A percentile compares a stretch with the other conserved stretches of the same genome.
phyloP scores from a whole-genome alignment of 495 filamentous ascomycete genomes.

The Aspergillus ostianus region DNA sequence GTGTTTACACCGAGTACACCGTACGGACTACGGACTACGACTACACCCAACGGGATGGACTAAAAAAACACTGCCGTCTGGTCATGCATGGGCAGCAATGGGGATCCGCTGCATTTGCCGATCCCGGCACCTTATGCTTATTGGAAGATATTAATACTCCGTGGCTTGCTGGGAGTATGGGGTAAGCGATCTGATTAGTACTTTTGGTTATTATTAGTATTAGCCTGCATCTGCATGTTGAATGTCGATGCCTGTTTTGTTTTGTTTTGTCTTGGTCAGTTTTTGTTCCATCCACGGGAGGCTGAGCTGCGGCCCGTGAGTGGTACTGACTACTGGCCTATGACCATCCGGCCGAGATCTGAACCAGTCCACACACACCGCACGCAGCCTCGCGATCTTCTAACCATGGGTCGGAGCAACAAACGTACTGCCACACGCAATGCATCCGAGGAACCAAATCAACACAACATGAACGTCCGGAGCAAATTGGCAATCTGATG shows the following conservation, averaged over 20 bases:
- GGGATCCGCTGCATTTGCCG: slow-evolving; percentile 7
- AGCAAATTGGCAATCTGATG: no score
- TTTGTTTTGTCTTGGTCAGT: no score
- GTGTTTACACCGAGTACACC: no score
- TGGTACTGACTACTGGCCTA: no score
- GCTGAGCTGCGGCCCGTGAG: no score
- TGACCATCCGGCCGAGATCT: not conserved
- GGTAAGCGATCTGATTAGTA: slow-evolving; percentile 4
- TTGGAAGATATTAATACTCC: slow-evolving; percentile 3
- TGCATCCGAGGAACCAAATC: not conserved
- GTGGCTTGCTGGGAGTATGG: not conserved
- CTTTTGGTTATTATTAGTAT: no score
- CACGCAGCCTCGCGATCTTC: not conserved
- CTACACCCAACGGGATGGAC: no score
- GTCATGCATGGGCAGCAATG: slow-evolving; percentile 2
- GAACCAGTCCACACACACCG: not conserved
- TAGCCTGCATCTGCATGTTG: not conserved
- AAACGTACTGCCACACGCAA: not conserved
- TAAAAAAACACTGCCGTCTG: not conserved
- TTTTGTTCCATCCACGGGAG: not conserved
- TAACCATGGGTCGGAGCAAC: not conserved
- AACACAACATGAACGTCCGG: no score
- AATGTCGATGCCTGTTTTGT: not conserved
- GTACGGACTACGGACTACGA: no score
- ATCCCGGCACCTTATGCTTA: slow-evolving; percentile 10